Evolutionary conservation across 257 asterid genomes (phyloP).

Genomic region (Paulownia fortunei): DNA sequence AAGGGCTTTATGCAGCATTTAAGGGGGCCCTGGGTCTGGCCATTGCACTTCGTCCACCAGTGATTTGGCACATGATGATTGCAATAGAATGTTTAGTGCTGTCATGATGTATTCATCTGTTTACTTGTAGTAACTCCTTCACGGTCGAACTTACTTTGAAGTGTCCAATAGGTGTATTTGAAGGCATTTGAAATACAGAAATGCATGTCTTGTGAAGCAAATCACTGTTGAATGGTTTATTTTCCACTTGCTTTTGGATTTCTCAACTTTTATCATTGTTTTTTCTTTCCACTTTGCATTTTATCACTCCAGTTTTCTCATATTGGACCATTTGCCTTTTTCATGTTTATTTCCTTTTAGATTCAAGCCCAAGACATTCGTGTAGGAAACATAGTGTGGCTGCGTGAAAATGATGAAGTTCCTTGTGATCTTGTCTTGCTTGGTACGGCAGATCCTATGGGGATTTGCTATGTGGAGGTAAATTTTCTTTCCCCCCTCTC

Average conservation of each 20-base stretch:
- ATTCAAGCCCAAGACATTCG: constrained; percentile 89
- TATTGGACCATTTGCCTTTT: constrained; percentile 20
- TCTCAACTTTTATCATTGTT: constrained; percentile 2
- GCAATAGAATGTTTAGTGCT: neutral
- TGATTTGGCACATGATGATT: constrained; percentile 19
- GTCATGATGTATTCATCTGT: constrained; percentile 4
- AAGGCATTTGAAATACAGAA: neutral
- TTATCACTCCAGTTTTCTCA: neutral
- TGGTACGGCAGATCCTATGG: constrained; percentile 94
- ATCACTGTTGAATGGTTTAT: neutral
- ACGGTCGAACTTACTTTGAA: neutral
- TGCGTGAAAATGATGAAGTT: constrained; percentile 98
- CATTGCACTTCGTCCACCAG: neutral
- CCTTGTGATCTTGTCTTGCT: constrained; percentile 97
- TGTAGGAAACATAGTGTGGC: constrained; percentile 95
- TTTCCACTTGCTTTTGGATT: neutral
- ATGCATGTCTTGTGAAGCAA: neutral
- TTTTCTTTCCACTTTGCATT: constrained; percentile 6
- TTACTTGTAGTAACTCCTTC: neutral
- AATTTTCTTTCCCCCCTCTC: constrained; percentile 29
- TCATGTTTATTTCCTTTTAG: constrained; percentile 46
- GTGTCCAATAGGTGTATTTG: neutral
- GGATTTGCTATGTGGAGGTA: constrained; percentile 95
- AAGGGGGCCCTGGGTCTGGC: neutral
- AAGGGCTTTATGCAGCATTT: neutral